Evolutionary conservation across 208 protist genomes (phyloP).

Genomic region (Acanthamoeba lenticulata): DNA sequence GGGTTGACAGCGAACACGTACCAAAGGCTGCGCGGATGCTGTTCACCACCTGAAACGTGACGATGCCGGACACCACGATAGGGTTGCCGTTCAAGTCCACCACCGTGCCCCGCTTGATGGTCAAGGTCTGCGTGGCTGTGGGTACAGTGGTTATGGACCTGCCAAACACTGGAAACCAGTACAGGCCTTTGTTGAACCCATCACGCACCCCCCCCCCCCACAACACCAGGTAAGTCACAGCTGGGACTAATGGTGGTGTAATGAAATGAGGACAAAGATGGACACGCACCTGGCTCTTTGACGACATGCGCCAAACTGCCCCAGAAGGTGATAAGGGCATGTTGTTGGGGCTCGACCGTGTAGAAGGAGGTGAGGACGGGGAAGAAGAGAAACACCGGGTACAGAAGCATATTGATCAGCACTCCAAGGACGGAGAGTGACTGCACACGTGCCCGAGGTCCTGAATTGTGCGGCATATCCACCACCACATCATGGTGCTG

Average conservation of each 20-base stretch:
- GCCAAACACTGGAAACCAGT: neutral
- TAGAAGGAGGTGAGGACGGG: conserved; percentile 4
- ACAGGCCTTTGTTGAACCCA: neutral
- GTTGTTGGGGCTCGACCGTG: neutral
- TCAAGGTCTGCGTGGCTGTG: neutral
- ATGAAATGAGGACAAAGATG: neutral
- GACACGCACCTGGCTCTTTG: neutral
- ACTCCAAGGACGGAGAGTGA: neutral
- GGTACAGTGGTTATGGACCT: neutral
- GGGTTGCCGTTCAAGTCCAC: conserved; percentile 32
- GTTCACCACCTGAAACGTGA: conserved; percentile 17
- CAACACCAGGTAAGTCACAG: too few species aligned
- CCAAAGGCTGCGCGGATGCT: neutral
- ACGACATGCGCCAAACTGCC: neutral
- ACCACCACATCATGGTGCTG: neutral
- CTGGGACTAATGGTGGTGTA: too few species aligned
- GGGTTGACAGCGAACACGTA: neutral
- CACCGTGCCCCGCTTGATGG: conserved; percentile 1
- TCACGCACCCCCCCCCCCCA: neutral
- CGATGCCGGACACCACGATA: conserved; percentile 14
- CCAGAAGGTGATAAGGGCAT: conserved; percentile 22
- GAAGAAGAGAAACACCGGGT: neutral
- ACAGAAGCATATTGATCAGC: neutral
- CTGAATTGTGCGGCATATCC: neutral
- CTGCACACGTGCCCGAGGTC: neutral